Evolutionary conservation across 257 asterid species (phyloP).

Genomic region (Cynanchum wilfordii): DNA sequence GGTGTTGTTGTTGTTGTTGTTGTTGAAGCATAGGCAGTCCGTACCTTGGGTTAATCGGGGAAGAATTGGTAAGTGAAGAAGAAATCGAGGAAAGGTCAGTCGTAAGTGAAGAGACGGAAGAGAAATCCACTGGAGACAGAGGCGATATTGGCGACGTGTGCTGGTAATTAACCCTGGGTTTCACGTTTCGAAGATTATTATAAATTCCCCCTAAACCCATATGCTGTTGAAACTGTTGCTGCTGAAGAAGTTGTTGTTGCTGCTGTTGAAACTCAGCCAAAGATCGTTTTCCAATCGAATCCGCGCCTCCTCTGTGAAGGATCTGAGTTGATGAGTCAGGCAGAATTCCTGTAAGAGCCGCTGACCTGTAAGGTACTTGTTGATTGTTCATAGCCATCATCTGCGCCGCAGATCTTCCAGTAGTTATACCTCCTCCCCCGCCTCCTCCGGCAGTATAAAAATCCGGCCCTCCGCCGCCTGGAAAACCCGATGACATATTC

Average conservation of each 20-base stretch:
- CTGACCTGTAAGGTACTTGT: conserved; percentile 48
- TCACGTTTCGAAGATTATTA: conserved; percentile 54
- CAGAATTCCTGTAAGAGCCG: conserved; percentile 49
- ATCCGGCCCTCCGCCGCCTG: conserved; percentile 60
- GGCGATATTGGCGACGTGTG: conserved; percentile 53
- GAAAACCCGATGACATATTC: conserved; percentile 53
- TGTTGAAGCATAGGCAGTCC: conserved; percentile 52
- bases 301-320: conserved; percentile 39
- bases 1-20: no score
- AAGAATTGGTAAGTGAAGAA: conserved; percentile 39
- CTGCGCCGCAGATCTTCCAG: conserved; percentile 30
- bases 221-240: conserved; percentile 36
- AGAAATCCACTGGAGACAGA: conserved; percentile 49
- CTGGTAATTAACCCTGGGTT: conserved; percentile 45
- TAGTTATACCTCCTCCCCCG: conserved; percentile 23
- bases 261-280: conserved; percentile 53
- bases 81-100: conserved; percentile 39
- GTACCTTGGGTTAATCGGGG: conserved; percentile 35
- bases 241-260: conserved; percentile 28
- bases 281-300: conserved; percentile 61
- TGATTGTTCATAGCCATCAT: conserved; percentile 29
- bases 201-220: conserved; percentile 47
- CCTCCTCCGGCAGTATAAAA: conserved; percentile 41
- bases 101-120: conserved; percentile 29
- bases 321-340: conserved; percentile 53